A percentile compares a stretch with the other conserved stretches of the same genome.
These are phyloP conservation scores for Rauvolfia tetraphylla DNA, from an alignment of 257 asterid species.

Conservation along the genomic window DNA sequence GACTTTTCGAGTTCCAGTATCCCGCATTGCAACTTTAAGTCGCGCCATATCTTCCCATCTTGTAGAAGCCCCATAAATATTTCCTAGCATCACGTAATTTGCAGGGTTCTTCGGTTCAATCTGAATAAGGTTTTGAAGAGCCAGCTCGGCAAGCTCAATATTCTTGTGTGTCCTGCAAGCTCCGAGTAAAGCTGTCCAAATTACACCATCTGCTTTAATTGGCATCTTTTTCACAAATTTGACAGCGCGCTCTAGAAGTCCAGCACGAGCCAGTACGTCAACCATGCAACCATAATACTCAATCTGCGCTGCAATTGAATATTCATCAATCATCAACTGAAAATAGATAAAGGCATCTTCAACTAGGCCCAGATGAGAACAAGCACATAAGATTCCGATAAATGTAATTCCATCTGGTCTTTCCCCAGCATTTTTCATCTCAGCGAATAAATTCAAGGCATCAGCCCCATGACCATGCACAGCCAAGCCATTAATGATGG, in stretches of 20 bases:
- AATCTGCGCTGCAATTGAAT: constrained; percentile 47
- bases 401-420: constrained; percentile 74
- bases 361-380: constrained; percentile 83
- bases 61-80: constrained; percentile 64
- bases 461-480: constrained; percentile 72
- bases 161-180: constrained; percentile 69
- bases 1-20: constrained; percentile 56
- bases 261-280: constrained; percentile 68
- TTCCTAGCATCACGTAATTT: constrained; percentile 68
- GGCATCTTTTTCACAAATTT: constrained; percentile 69
- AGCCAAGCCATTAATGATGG: constrained; percentile 73
- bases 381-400: constrained; percentile 66
- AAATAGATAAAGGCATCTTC: constrained; percentile 55
- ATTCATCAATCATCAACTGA: constrained; percentile 44
- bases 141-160: constrained; percentile 53
- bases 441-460: constrained; percentile 51
- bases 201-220: constrained; percentile 52
- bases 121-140: constrained; percentile 60
- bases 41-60: constrained; percentile 70
- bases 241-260: constrained; percentile 66
- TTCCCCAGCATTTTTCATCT: constrained; percentile 51
- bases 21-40: constrained; percentile 59
- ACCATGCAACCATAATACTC: constrained; percentile 90
- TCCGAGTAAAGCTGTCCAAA: constrained; percentile 75
- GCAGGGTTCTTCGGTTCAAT: constrained; percentile 71